phyloP scores from a whole-genome alignment of 2,329 filamentous ascomycete species.

The Beauveria scarabaeidicola region DNA sequence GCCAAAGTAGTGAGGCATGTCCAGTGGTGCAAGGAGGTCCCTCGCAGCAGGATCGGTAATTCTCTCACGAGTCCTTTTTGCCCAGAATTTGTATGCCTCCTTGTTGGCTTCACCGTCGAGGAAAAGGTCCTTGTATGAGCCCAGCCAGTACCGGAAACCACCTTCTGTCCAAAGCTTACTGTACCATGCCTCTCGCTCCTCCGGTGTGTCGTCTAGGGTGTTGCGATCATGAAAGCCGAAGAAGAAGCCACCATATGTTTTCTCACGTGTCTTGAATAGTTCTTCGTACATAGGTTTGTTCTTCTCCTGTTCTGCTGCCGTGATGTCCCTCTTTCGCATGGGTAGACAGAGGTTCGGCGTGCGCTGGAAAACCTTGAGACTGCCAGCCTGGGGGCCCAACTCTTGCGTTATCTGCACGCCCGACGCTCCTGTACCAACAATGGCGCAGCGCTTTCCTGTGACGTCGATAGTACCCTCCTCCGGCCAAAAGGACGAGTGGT shows the following conservation, averaged over 20 bases:
- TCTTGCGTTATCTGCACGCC: constrained; percentile 53
- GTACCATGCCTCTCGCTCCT: constrained; percentile 33
- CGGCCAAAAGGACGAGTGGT: constrained; percentile 49
- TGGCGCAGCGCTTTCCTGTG: constrained; percentile 45
- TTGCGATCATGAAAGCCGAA: background rate
- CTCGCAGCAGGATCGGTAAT: constrained; percentile 35
- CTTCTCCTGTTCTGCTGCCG: background rate
- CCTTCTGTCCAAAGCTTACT: constrained; percentile 34
- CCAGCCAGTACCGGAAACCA: constrained; percentile 29
- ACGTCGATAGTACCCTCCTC: constrained; percentile 41
- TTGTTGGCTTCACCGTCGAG: constrained; percentile 33
- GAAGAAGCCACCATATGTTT: background rate
- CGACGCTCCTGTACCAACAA: constrained; percentile 51
- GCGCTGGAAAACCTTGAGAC: constrained; percentile 49
- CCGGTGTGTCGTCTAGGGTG: constrained; percentile 17
- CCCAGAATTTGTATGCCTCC: constrained; percentile 40
- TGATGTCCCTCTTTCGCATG: constrained; percentile 38
- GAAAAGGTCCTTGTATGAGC: constrained; percentile 28
- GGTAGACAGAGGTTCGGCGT: constrained; percentile 53
- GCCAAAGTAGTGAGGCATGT: constrained; percentile 37
- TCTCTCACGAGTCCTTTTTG: constrained; percentile 32
- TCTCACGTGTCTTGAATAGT: background rate
- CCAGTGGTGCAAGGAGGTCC: constrained; percentile 37
- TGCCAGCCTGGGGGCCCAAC: constrained; percentile 38
- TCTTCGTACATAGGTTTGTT: background rate